Evolutionary conservation across 2,329 filamentous ascomycete species (phyloP).

Genomic region (Phialophora macrospora): DNA sequence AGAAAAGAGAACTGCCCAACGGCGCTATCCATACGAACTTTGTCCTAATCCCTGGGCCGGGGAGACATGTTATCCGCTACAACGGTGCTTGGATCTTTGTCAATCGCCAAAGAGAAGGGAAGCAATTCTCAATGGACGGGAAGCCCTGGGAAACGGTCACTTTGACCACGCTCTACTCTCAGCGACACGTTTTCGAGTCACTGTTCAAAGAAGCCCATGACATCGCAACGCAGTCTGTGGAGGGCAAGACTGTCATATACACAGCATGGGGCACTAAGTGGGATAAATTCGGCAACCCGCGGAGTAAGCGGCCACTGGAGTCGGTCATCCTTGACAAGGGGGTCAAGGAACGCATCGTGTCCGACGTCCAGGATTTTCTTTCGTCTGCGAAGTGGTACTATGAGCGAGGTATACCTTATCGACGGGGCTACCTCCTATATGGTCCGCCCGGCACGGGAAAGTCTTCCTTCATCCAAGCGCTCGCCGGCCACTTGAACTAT

Average conservation of each 20-base stretch:
- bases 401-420: constrained; percentile 91
- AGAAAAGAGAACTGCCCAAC: constrained; percentile 65
- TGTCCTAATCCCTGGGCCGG: constrained; percentile 87
- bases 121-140: constrained; percentile 68
- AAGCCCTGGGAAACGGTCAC: constrained; percentile 94
- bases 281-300: constrained; percentile 80
- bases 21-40: constrained; percentile 79
- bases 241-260: constrained; percentile 93
- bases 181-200: constrained; percentile 86
- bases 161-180: constrained; percentile 86
- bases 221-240: constrained; percentile 76
- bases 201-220: constrained; percentile 86
- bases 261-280: constrained; percentile 83
- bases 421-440: constrained; percentile 84
- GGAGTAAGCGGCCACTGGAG: constrained; percentile 82
- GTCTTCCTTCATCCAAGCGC: constrained; percentile 92
- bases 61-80: constrained; percentile 84
- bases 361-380: constrained; percentile 82
- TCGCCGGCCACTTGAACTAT: constrained; percentile 91
- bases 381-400: constrained; percentile 83
- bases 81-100: constrained; percentile 86
- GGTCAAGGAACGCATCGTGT: constrained; percentile 78
- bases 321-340: constrained; percentile 87
- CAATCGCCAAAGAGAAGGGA: constrained; percentile 75
- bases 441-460: constrained; percentile 91